Evolutionary conservation across 2,329 filamentous ascomycete genomes (phyloP).

Genomic region (Phyllosticta ampelicida): DNA sequence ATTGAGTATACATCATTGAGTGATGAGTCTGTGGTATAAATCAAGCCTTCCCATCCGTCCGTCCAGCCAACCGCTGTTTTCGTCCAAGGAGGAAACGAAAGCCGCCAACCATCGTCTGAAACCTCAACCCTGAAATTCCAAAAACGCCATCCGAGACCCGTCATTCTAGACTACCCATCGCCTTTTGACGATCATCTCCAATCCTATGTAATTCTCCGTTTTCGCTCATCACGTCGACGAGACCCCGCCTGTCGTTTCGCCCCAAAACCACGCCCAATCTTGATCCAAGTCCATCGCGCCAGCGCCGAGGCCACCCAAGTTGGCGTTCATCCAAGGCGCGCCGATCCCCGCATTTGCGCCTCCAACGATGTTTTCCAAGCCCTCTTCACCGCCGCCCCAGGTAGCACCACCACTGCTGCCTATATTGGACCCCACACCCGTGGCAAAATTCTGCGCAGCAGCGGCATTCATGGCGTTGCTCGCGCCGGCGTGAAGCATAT

Average conservation of each 20-base stretch:
- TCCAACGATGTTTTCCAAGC: constrained; percentile 17
- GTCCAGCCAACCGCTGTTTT: no score
- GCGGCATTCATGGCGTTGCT: not conserved
- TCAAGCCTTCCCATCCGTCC: no score
- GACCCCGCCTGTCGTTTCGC: constrained; percentile 15
- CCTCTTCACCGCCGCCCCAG: not conserved
- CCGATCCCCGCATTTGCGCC: constrained; percentile 10
- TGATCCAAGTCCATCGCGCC: constrained; percentile 30
- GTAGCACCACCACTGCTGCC: constrained; percentile 8
- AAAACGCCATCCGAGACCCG: no score
- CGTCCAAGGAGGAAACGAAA: no score
- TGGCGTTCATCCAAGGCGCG: constrained; percentile 29
- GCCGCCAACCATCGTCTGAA: no score
- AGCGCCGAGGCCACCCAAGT: constrained; percentile 8
- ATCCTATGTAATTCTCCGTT: no score
- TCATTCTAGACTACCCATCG: no score
- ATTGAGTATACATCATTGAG: no score
- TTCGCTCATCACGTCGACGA: not conserved
- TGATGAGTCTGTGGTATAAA: no score
- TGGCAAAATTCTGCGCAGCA: not conserved
- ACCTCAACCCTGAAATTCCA: no score
- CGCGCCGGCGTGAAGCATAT: not conserved
- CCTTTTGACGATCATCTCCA: no score
- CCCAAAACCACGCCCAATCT: constrained; percentile 32
- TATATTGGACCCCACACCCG: constrained; percentile 12